Conservation (phyloP, 805 yeast species). For the Suhomyces emberorum region DNA sequence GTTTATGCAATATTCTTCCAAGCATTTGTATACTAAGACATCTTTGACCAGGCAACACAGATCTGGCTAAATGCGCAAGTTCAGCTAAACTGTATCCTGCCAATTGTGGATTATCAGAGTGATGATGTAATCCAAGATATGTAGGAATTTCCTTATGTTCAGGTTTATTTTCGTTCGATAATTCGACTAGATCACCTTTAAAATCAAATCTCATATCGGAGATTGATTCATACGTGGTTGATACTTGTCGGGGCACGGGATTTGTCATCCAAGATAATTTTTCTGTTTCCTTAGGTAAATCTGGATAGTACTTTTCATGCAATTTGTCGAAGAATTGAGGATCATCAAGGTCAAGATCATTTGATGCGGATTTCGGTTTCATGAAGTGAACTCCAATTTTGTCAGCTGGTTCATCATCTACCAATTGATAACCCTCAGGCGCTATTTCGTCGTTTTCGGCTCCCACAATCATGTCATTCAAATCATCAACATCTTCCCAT, state of each 20-base stretch:
- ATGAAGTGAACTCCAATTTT: conserved; percentile 61
- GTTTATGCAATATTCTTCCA: conserved; percentile 81
- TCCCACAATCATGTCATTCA: conserved; percentile 48
- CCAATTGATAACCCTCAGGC: conserved; percentile 41
- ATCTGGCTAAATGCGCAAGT: conserved; percentile 72
- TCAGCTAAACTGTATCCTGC: conserved; percentile 93
- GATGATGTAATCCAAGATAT: conserved; percentile 81
- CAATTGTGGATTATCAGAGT: conserved; percentile 78
- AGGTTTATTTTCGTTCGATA: conserved; percentile 27
- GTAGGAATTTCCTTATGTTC: conserved; percentile 41
- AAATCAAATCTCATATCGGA: conserved; percentile 85
- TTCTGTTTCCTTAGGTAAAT: conserved; percentile 76
- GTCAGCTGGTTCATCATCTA: conserved; percentile 38
- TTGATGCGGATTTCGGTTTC: conserved; percentile 39
- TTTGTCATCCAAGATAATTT: conserved; percentile 92
- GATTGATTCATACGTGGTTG: conserved; percentile 49
- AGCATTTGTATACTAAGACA: conserved; percentile 81
- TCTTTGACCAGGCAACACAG: conserved; percentile 80
- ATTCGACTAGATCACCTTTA: conserved; percentile 67
- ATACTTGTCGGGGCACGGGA: conserved; percentile 41
- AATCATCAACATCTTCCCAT: conserved; percentile 49
- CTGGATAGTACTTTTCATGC: conserved; percentile 85
- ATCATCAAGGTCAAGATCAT: conserved; percentile 59
- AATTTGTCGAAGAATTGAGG: conserved; percentile 76
- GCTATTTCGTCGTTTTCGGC: conserved; percentile 31